Base-by-base conservation (phyloP, 164 flowering plant species). In the Chimonanthus salicifolius region DNA sequence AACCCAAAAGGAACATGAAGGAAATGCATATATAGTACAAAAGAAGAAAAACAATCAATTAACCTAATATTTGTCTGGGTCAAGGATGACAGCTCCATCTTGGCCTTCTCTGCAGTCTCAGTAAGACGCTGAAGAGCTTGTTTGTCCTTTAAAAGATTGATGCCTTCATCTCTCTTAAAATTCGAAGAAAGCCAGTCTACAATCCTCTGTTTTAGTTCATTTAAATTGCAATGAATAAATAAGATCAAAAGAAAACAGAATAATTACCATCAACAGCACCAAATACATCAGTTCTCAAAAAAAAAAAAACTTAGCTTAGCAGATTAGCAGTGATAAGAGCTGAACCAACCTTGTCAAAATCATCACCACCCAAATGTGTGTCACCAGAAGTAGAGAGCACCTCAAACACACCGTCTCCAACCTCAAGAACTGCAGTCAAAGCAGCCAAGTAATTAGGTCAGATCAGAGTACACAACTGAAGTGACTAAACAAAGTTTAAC, bases 391-490 rank as follows among this genome's bases (percentile, higher is more conserved):
- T 91, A 51, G 92, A 89, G 6, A 91, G 83, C 76, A 89, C 97
- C 82, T 91, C 97, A 81, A 92, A 92, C 65, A 92, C 97, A 74
- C 97, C 94, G 85, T 90, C 92, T 49, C 92, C 97, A 69, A 91
- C 95, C 84, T 91, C 95, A 62, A 91, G 92, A 71, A 94, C 98
- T 93, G 86, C 81, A 82, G 1, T 50, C 16, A 20, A 15, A 15
- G 54, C 16, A 67, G n/a, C n/a, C 49, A 46, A 54, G 16, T 3
- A 66, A 7, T 54, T 3, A 66, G 44, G 44, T 13, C 33, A 65
- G 48, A 47, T 47, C 9, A 50, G 13, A 7, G 18, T 33, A 33
- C 33, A 33, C 33, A 1, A 33, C 33, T 33, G 33, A 33, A 33
- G 33, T 33, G 33, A 33, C 33, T 1, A 33, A 33, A 33, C 33